Conservation (phyloP, 306 rosid genomes). For the Cucurbita moschata region DNA sequence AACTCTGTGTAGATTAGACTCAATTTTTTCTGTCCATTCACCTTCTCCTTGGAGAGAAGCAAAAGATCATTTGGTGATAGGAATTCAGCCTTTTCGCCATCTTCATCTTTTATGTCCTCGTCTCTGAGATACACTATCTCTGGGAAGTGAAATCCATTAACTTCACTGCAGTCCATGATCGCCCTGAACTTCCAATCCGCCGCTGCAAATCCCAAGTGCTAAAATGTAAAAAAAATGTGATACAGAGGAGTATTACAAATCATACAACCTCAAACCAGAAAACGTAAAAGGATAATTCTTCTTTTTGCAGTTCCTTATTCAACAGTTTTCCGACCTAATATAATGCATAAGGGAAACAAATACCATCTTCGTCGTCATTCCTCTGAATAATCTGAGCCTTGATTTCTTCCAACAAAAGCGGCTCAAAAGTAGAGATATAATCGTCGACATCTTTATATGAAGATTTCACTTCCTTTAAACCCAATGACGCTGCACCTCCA, state of each 20-base stretch:
- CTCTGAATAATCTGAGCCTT: constrained; percentile 55
- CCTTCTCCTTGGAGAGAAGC: constrained; percentile 66
- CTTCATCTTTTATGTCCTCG: constrained; percentile 17
- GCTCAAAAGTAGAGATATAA: constrained; percentile 69
- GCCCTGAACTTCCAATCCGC: constrained; percentile 52
- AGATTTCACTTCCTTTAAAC: constrained; percentile 33
- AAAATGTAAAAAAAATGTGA: not conserved
- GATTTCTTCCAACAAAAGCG: constrained; percentile 76
- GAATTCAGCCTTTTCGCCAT: constrained; percentile 20
- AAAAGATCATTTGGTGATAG: constrained; percentile 64
- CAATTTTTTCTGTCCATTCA: constrained; percentile 9
- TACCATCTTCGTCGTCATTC: constrained; percentile 50
- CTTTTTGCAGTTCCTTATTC: not conserved
- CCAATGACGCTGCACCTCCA: constrained; percentile 12
- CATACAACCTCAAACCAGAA: not conserved
- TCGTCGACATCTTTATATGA: constrained; percentile 58
- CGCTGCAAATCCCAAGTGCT: constrained; percentile 25
- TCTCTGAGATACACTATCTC: constrained; percentile 23
- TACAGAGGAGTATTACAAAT: not conserved
- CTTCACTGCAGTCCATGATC: constrained; percentile 43
- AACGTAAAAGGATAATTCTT: not conserved
- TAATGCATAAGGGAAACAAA: not conserved
- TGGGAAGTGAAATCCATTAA: constrained; percentile 58
- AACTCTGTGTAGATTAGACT: not conserved
- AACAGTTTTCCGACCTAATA: not conserved